Evolutionary conservation across 768 basidiomycete species (phyloP), one percentile per base, ranked within the genome.

Genomic region (Tubosaeta sp.): DNA sequence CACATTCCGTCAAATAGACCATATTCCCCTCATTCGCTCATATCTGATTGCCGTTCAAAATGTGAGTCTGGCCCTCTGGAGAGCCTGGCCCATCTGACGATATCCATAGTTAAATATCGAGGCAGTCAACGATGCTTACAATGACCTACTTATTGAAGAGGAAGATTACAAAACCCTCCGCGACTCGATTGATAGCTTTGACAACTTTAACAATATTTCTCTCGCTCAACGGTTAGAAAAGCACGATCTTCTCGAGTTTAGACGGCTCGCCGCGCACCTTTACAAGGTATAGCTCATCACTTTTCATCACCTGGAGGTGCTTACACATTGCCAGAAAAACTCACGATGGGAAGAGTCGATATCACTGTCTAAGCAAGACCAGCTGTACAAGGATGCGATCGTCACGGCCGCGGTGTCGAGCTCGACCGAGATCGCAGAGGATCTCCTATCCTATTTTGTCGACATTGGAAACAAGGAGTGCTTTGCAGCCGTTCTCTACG

Each of bases 381-480:
- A 97, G 62, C 75, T 98, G 27, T 98, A 91, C 84, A 95, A 92
- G 68, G 96, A 99, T 65, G 89, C 94, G 6, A 92, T 98, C 76
- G 65, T 93, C 63, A 98, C 95, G 1, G 91, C 94, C 14, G 87
- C 94, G 0, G 73, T 77, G n/a, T 96, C 94, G 2, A 75, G 63
- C 29, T 85, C 82, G n/a, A 87, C 80, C 3, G 90, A 96, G 50
- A 87, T 98, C 29, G 90, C 94, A 4, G 95, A 99, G 69, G 96
- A 98, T 45, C 77, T 98, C 16, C 76, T 98, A 22, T 86, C 87
- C 4, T 98, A 98, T 76, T 99, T 98, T 65, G 94, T 96, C 51
- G 90, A 93, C 70, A 97, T 99, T 57, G 96, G 96, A 30, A 95
- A 95, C 79, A 94, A 94, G 73, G 96, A 99, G 66, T 95, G 93